A percentile compares a stretch with the other conserved stretches of the same genome.
Evolutionary conservation across 2,329 filamentous ascomycete species (phyloP).

Genomic region (Magnaporthiopsis rhizophila): DNA sequence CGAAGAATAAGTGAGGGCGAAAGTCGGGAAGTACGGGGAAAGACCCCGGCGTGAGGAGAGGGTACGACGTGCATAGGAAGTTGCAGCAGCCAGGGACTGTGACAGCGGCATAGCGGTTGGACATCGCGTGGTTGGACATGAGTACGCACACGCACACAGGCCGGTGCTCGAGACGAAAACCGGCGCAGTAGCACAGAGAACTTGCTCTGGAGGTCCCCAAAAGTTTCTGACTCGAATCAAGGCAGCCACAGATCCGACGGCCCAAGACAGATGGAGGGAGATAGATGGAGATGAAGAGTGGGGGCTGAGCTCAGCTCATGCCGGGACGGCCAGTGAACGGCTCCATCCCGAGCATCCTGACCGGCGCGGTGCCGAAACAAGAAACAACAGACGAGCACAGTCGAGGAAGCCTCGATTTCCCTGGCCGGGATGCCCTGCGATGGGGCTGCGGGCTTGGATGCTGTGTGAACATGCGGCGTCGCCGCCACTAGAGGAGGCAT

Average conservation of each 20-base stretch:
- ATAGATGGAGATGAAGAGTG: neutral
- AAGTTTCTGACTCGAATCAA: neutral
- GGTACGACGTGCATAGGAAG: neutral
- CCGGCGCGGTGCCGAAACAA: neutral
- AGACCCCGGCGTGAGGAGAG: neutral
- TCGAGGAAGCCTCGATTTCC: neutral
- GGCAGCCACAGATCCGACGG: neutral
- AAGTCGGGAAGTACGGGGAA: neutral
- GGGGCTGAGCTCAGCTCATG: neutral
- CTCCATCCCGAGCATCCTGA: neutral
- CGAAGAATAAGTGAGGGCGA: no score
- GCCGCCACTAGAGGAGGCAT: neutral
- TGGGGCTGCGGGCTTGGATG: neutral
- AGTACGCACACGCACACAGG: neutral
- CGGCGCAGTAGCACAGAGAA: neutral
- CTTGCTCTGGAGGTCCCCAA: neutral
- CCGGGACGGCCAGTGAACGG: neutral
- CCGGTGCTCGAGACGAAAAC: neutral
- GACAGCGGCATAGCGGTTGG: neutral
- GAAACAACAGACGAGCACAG: neutral
- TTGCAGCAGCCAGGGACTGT: neutral
- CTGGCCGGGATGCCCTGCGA: neutral
- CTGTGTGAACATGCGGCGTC: neutral
- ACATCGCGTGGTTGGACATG: neutral
- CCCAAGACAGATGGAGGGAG: neutral